phyloP scores from a whole-genome alignment of 306 rosid genomes.

The Trifolium pratense region DNA sequence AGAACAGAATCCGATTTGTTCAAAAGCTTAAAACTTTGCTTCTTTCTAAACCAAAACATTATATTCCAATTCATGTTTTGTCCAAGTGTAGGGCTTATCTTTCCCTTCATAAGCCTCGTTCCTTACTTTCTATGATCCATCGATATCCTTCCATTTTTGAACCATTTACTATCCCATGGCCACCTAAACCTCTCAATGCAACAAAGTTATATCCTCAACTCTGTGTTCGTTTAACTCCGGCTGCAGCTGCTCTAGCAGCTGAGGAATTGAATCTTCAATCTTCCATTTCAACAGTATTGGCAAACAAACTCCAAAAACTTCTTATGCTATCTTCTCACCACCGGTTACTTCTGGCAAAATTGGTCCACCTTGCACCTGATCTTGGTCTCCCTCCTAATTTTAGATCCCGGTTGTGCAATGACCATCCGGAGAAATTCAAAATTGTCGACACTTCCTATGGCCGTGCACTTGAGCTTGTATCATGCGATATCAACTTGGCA shows the following conservation, averaged over 20 bases:
- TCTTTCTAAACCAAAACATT: conserved; percentile 89
- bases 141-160: conserved; percentile 88
- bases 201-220: conserved; percentile 72
- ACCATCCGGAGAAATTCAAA: conserved; percentile 77
- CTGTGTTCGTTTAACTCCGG: conserved; percentile 90
- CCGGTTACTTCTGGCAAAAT: conserved; percentile 70
- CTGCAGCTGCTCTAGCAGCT: conserved; percentile 62
- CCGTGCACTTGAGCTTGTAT: conserved; percentile 89
- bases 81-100: conserved; percentile 81
- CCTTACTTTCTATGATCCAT: conserved; percentile 74
- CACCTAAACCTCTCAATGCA: conserved; percentile 78
- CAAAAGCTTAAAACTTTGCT: conserved; percentile 79
- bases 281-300: conserved; percentile 63
- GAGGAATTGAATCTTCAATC: conserved; percentile 62
- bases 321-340: conserved; percentile 86
- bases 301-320: conserved; percentile 81
- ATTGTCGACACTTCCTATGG: conserved; percentile 85
- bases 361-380: conserved; percentile 93
- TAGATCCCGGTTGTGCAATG: conserved; percentile 81
- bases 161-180: conserved; percentile 64
- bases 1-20: conserved; percentile 74
- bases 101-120: conserved; percentile 64
- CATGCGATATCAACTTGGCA: conserved; percentile 70
- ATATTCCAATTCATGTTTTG: conserved; percentile 72
- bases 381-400: conserved; percentile 89